Percentiles rank a stretch among this genome's conserved stretches.
Conservation (phyloP, 768 basidiomycete species). For the Strobilomyces echinocephalus region DNA sequence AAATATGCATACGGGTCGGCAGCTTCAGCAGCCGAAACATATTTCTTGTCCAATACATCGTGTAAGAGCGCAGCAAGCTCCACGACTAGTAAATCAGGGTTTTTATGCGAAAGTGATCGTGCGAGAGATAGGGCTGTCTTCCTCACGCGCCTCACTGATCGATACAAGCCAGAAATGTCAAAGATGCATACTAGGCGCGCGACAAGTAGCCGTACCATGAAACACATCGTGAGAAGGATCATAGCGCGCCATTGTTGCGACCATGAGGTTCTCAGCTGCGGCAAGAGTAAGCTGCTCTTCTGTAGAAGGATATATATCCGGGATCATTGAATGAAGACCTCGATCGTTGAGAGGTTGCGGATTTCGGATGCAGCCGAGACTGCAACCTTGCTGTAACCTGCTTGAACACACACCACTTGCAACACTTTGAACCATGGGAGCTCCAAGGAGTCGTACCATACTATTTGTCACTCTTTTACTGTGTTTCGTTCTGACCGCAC, state of each 20-base stretch:
- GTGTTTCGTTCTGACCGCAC: constrained; percentile 22
- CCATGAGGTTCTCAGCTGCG: constrained; percentile 66
- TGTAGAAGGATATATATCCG: constrained; percentile 40
- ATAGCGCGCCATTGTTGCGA: constrained; percentile 67
- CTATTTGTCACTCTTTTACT: constrained; percentile 44
- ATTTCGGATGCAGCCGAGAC: constrained; percentile 20
- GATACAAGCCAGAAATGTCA: constrained; percentile 1
- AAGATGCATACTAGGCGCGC: background rate
- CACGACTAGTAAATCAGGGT: constrained; percentile 68
- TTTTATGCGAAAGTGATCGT: constrained; percentile 35
- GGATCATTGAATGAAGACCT: background rate
- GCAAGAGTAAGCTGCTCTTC: constrained; percentile 50
- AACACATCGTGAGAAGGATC: constrained; percentile 78
- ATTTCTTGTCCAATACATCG: constrained; percentile 85
- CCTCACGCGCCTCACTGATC: constrained; percentile 74
- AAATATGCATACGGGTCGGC: constrained; percentile 64
- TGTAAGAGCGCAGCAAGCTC: constrained; percentile 88
- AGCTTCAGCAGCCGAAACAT: constrained; percentile 53
- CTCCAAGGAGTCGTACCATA: constrained; percentile 16
- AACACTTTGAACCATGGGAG: constrained; percentile 16
- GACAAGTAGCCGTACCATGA: constrained; percentile 51
- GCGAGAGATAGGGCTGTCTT: constrained; percentile 72
- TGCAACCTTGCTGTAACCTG: background rate
- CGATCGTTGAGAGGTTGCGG: constrained; percentile 17
- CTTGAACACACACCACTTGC: background rate